These are phyloP conservation scores for Tremella yokohamensis DNA, from an alignment of 768 basidiomycete genomes.

Conservation along the genomic window DNA sequence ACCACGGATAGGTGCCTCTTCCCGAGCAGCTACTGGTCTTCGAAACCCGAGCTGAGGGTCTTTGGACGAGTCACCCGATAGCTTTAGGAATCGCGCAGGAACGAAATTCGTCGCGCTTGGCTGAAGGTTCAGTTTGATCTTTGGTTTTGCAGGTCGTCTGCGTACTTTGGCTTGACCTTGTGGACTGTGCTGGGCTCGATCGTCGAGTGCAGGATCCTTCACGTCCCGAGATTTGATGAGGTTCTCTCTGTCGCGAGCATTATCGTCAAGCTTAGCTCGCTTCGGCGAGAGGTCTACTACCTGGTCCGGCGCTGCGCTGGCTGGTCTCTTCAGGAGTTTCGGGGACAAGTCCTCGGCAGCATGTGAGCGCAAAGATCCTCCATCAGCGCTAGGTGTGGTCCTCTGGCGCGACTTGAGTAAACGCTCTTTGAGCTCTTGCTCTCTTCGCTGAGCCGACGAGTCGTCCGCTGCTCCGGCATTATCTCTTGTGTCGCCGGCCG, in stretches of 20 bases:
- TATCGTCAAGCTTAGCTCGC: no score
- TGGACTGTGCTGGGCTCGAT: no score
- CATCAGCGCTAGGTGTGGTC: not conserved
- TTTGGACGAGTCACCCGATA: no score
- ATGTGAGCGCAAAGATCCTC: not conserved
- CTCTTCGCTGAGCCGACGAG: not conserved
- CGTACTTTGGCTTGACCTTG: no score
- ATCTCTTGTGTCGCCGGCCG: not conserved
- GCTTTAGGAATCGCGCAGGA: not conserved
- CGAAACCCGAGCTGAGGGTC: no score
- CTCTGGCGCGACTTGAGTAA: not conserved
- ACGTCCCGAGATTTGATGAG: no score
- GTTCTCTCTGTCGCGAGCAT: no score
- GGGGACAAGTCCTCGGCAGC: not conserved
- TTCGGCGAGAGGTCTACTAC: no score
- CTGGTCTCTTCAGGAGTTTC: not conserved
- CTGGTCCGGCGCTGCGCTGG: not conserved
- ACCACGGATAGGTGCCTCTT: no score
- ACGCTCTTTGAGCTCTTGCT: slow-evolving; percentile 1
- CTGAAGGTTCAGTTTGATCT: slow-evolving; percentile 2
- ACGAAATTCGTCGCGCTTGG: slow-evolving; percentile 4
- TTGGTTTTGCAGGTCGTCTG: not conserved
- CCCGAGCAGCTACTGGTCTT: no score
- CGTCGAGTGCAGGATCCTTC: no score
- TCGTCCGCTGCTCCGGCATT: not conserved